A percentile compares a stretch with the other conserved stretches of the same genome.
Conservation (phyloP, 2,329 filamentous ascomycete genomes). For the Calonectria pteridis region DNA sequence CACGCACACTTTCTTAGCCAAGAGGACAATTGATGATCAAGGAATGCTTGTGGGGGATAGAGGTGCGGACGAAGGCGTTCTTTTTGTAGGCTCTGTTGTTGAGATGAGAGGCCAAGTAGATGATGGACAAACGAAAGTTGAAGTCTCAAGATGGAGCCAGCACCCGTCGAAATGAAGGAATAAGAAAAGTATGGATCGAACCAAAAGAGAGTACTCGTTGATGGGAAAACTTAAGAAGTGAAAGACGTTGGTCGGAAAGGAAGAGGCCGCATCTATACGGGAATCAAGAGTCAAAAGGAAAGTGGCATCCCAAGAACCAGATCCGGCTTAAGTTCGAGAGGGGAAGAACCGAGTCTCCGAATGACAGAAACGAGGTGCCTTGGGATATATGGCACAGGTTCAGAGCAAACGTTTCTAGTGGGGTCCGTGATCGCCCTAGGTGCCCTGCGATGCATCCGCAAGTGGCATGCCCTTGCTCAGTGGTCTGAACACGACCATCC, state of each 20-base stretch:
- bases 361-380: slow-evolving; percentile 29
- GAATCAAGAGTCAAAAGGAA: slow-evolving; percentile 11
- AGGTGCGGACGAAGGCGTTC: slow-evolving; percentile 23
- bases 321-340: slow-evolving; percentile 26
- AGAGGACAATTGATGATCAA: slow-evolving; percentile 25
- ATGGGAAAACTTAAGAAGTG: slow-evolving; percentile 14
- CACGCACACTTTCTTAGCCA: slow-evolving; percentile 31
- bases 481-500: slow-evolving; percentile 38
- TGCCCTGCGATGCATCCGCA: slow-evolving; percentile 31
- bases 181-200: not conserved
- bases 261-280: slow-evolving; percentile 15
- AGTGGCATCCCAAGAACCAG: slow-evolving; percentile 25
- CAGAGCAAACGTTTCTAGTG: slow-evolving; percentile 36
- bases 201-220: slow-evolving; percentile 17
- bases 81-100: not conserved
- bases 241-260: slow-evolving; percentile 23
- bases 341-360: slow-evolving; percentile 12
- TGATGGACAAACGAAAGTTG: not conserved
- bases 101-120: not conserved
- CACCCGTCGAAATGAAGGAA: not conserved
- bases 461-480: slow-evolving; percentile 40
- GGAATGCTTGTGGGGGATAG: slow-evolving; percentile 27
- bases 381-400: slow-evolving; percentile 43
- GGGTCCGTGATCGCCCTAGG: slow-evolving; percentile 33
- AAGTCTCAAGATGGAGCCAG: slow-evolving; percentile 15